Percentiles rank a stretch among this genome's conserved stretches.
phyloP scores from a whole-genome alignment of 441 rosid genomes.

The Populus hybrid region DNA sequence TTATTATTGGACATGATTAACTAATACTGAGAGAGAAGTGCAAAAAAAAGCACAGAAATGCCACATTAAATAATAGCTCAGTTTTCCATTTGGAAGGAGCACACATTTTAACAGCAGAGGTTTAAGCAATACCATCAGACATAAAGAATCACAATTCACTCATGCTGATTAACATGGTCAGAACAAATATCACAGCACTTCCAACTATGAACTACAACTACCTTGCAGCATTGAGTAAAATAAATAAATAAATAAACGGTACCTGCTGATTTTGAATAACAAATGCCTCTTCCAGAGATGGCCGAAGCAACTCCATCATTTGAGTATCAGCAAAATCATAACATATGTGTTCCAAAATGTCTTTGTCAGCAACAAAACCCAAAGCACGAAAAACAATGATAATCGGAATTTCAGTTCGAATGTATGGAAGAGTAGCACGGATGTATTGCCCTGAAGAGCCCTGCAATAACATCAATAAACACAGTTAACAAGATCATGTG shows the following conservation, averaged over 20 bases:
- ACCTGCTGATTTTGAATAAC: slow-evolving; percentile 99
- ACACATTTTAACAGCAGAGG: not conserved
- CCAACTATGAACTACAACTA: not conserved
- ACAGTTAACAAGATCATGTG: not conserved
- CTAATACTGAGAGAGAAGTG: not conserved
- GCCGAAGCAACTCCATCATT: slow-evolving; percentile 98
- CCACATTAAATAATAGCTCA: not conserved
- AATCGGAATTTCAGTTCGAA: slow-evolving; percentile 92
- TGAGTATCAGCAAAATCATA: slow-evolving; percentile 84
- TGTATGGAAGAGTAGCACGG: slow-evolving; percentile 93
- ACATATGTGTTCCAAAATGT: slow-evolving; percentile 88
- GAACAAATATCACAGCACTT: not conserved
- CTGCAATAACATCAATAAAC: slow-evolving; percentile 37
- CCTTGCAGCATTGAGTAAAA: not conserved
- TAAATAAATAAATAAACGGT: slow-evolving; percentile 6
- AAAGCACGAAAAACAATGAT: slow-evolving; percentile 94
- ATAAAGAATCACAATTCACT: not conserved
- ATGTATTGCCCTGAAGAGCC: slow-evolving; percentile 94
- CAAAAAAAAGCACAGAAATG: not conserved
- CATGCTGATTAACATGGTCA: not conserved
- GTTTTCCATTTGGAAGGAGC: not conserved
- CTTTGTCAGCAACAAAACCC: slow-evolving; percentile 97
- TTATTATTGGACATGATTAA: not conserved
- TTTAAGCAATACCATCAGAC: not conserved
- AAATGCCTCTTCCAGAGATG: slow-evolving; percentile 96